These are phyloP conservation scores for Hymenoscyphus scutula DNA, from an alignment of 2,329 filamentous ascomycete genomes.

Conservation along the genomic window DNA sequence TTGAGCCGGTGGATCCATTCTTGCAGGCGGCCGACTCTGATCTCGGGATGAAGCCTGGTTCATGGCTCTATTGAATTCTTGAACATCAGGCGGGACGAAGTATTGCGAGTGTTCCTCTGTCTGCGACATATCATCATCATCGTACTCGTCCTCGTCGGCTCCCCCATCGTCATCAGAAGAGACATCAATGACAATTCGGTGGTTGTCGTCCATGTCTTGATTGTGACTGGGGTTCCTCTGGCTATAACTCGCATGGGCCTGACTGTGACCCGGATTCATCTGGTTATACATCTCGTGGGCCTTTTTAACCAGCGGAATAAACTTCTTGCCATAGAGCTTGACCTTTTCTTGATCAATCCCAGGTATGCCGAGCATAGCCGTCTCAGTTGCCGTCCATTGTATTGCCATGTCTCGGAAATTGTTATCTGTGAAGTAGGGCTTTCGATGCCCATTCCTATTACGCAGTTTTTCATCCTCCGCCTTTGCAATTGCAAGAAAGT, in stretches of 20 bases:
- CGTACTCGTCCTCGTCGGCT: conserved; percentile 27
- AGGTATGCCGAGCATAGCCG: conserved; percentile 61
- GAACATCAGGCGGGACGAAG: conserved; percentile 9
- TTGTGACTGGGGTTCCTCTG: conserved; percentile 43
- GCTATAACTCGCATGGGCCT: conserved; percentile 42
- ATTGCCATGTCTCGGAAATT: conserved; percentile 73
- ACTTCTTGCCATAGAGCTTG: conserved; percentile 55
- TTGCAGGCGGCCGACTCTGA: not conserved
- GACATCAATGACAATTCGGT: conserved; percentile 51
- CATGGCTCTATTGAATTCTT: conserved; percentile 12
- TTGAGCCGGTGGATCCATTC: conserved; percentile 2
- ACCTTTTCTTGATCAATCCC: conserved; percentile 64
- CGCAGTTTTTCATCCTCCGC: conserved; percentile 59
- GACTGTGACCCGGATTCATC: conserved; percentile 41
- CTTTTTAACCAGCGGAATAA: conserved; percentile 57
- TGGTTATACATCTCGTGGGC: conserved; percentile 48
- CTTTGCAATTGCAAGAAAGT: conserved; percentile 64
- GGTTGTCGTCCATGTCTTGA: conserved; percentile 33
- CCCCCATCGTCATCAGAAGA: conserved; percentile 41
- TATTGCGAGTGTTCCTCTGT: conserved; percentile 17
- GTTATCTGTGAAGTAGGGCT: conserved; percentile 64
- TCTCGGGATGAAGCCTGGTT: not conserved
- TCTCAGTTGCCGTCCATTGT: conserved; percentile 59
- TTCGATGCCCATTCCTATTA: conserved; percentile 53
- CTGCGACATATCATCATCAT: conserved; percentile 15